Evolutionary conservation across 2,329 filamentous ascomycete genomes (phyloP), one percentile per base, ranked within the genome.

Genomic region (Berkeleyomyces basicola): DNA sequence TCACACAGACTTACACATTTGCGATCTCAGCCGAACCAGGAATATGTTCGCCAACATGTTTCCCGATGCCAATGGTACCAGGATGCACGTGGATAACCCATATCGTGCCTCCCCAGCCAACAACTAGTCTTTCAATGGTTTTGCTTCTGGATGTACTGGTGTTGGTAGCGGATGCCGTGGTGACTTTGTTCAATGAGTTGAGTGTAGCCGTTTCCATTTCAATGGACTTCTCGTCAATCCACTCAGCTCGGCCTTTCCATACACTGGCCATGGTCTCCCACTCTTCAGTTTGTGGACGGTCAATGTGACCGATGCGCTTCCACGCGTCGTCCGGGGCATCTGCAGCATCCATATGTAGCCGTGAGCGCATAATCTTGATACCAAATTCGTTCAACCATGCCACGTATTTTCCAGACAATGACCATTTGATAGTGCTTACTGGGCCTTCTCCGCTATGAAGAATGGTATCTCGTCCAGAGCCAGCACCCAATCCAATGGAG

Each of bases 231-330:
- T 95, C 87, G 69, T 97, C 89, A 53, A 97, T 86, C 93, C 93
- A 99, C 71, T 97, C 90, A 0, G 85, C 84, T 31, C 91, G 81
- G 1, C 88, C 89, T 74, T 92, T 96, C 91, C 93, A 97, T 3
- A 96, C 89, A 57, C 87, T 83, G 0, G 91, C 91, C 91, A 99
- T 96, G 49, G 95, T 90, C 67, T 96, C 90, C 90, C 93, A 97
- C 63, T 87, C 85, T 7, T 87, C 84, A 4, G 87, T 87, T 68
- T 90, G 88, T 1, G 93, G 93, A 51, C 90, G 83, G 70, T 95
- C 90, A 65, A 95, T 86, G 70, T 97, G 92, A 33, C 89, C 91
- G 66, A 99, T 89, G 7, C 92, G 82, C 72, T 93, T 95, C 95
- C 95, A 99, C 2, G 91, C 89, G 67, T 87, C 85, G 14, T 96